These are phyloP conservation scores for Eucalyptus sp. DNA, from an alignment of 345 rosid genomes.

Conservation along the genomic window DNA sequence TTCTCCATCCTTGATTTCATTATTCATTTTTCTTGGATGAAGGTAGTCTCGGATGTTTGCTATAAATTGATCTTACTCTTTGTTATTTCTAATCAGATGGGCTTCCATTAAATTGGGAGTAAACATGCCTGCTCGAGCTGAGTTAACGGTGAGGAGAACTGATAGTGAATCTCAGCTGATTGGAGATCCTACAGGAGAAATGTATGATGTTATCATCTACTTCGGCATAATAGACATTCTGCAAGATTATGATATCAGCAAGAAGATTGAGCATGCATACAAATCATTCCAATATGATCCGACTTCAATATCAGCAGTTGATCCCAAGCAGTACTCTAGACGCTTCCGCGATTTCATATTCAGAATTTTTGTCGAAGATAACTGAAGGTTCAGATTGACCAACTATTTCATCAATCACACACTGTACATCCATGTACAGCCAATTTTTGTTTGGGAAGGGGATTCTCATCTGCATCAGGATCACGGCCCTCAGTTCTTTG, in stretches of 20 bases:
- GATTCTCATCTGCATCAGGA: not conserved
- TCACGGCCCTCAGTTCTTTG: not conserved
- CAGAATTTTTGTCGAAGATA: slow-evolving; percentile 70
- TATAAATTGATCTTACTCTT: not conserved
- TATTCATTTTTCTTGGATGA: not conserved
- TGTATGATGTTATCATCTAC: slow-evolving; percentile 56
- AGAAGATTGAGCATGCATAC: slow-evolving; percentile 95
- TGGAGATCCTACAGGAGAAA: slow-evolving; percentile 81
- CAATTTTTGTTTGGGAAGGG: not conserved
- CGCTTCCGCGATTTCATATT: slow-evolving; percentile 89
- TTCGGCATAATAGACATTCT: slow-evolving; percentile 93
- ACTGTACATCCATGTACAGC: not conserved
- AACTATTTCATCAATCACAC: not conserved
- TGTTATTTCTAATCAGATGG: slow-evolving; percentile 24
- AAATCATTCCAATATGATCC: slow-evolving; percentile 94
- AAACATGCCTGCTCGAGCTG: slow-evolving; percentile 72
- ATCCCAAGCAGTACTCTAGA: slow-evolving; percentile 85
- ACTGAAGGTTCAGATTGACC: slow-evolving; percentile 15
- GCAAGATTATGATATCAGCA: slow-evolving; percentile 96
- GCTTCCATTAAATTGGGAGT: slow-evolving; percentile 61
- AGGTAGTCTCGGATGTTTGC: not conserved
- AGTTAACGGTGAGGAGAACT: slow-evolving; percentile 53
- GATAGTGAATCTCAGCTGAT: slow-evolving; percentile 53
- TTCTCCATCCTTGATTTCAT: not conserved
- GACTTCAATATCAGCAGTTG: slow-evolving; percentile 92